Evolutionary conservation across 2,329 filamentous ascomycete genomes (phyloP).

Genomic region (Exophiala viscosa): DNA sequence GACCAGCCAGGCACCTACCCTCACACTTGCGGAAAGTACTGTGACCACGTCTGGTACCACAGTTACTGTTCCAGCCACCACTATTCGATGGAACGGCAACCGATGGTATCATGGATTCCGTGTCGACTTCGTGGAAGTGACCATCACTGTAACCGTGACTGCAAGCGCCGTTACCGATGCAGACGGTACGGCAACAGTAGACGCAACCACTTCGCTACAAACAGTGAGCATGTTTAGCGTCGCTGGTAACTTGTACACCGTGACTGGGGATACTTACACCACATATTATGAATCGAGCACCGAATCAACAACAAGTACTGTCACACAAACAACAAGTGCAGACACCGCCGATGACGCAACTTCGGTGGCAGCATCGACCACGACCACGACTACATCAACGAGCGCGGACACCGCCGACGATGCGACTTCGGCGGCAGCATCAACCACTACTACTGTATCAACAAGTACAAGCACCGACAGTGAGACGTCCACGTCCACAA

Average conservation of each 20-base stretch:
- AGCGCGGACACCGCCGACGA: neutral
- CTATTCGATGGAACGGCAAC: neutral
- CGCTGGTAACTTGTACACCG: constrained; percentile 5
- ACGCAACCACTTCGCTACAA: neutral
- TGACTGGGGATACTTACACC: constrained; percentile 10
- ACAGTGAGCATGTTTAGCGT: neutral
- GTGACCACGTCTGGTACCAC: neutral
- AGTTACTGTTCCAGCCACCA: neutral
- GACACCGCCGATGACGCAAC: neutral
- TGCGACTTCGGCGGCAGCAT: neutral
- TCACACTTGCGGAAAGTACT: neutral
- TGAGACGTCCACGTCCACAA: neutral
- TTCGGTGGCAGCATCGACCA: neutral
- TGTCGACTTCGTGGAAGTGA: neutral
- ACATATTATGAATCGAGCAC: neutral
- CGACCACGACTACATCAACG: neutral
- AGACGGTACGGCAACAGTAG: neutral
- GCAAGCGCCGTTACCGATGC: neutral
- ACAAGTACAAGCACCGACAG: neutral
- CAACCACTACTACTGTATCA: neutral
- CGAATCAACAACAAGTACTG: too few relatives aligned
- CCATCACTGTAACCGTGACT: neutral
- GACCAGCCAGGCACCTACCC: neutral
- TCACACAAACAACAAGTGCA: too few relatives aligned
- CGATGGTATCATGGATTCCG: neutral